A percentile compares a stretch with the other conserved stretches of the same genome.
phyloP scores from a whole-genome alignment of 257 asterid genomes.

The Solanum clarkiae region DNA sequence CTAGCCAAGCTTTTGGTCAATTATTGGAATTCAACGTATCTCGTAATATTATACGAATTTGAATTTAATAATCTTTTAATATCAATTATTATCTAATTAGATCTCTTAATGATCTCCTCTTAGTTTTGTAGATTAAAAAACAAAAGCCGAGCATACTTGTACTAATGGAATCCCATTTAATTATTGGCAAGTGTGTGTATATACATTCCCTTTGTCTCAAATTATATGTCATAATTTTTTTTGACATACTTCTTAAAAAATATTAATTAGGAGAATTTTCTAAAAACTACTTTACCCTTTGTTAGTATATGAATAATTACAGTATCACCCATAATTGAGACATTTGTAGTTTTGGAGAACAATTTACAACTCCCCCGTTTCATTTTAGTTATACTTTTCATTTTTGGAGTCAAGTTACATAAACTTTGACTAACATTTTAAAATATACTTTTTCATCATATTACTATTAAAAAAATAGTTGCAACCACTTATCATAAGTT shows the following conservation, averaged over 20 bases:
- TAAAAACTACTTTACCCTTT: background rate
- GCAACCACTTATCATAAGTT: no score
- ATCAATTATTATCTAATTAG: background rate
- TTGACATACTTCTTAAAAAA: no score
- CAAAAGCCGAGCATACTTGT: background rate
- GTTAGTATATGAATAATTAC: background rate
- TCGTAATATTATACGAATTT: background rate
- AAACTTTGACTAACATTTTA: no score
- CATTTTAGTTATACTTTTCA: no score
- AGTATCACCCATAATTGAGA: no score
- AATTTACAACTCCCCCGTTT: no score
- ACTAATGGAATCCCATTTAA: background rate
- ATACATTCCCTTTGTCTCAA: no score
- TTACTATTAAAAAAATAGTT: no score
- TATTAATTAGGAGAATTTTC: background rate
- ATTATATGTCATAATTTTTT: no score
- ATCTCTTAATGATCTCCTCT: background rate
- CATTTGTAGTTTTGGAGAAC: accelerated
- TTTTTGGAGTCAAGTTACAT: no score
- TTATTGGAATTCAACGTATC: background rate
- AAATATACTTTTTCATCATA: no score
- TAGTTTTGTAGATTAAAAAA: background rate
- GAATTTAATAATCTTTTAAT: background rate
- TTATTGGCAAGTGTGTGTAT: no score
- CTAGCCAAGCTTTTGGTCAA: background rate